Percentiles rank a stretch among this genome's conserved stretches.
Conservation (phyloP, 805 yeast genomes). For the Spathaspora arborariae region DNA sequence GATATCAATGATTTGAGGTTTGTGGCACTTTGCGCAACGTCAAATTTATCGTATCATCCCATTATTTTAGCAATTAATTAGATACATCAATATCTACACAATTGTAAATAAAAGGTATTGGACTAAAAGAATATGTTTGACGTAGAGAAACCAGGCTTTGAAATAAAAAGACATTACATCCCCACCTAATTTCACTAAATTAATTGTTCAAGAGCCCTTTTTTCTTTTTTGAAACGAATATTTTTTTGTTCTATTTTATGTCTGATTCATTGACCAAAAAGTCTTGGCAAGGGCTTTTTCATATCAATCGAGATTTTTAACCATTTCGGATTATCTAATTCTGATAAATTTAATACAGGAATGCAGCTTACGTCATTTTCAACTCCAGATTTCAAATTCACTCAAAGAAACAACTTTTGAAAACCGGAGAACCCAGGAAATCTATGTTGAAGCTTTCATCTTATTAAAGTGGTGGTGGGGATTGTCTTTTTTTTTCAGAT, state of each 20-base stretch:
- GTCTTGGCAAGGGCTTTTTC: slow-evolving; percentile 1
- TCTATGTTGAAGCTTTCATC: background rate
- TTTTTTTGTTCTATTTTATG: background rate
- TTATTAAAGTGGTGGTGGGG: background rate
- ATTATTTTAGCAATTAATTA: too few relatives aligned
- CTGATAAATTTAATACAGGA: background rate
- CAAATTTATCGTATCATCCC: background rate
- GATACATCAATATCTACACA: background rate
- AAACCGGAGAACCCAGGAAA: background rate
- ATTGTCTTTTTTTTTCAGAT: background rate
- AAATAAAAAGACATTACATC: background rate
- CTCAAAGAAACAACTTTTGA: background rate
- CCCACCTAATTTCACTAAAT: background rate
- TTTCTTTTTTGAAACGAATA: background rate
- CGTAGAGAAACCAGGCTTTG: background rate
- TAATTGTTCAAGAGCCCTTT: background rate
- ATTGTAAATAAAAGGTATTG: background rate
- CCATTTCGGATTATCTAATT: background rate
- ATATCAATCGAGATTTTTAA: background rate
- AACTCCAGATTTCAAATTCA: background rate
- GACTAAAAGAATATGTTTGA: background rate
- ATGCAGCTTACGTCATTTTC: background rate
- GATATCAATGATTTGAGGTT: background rate
- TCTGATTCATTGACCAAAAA: background rate
- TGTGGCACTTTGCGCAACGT: background rate